Conservation (phyloP, 2,329 filamentous ascomycete species). For the Periconia digitata region DNA sequence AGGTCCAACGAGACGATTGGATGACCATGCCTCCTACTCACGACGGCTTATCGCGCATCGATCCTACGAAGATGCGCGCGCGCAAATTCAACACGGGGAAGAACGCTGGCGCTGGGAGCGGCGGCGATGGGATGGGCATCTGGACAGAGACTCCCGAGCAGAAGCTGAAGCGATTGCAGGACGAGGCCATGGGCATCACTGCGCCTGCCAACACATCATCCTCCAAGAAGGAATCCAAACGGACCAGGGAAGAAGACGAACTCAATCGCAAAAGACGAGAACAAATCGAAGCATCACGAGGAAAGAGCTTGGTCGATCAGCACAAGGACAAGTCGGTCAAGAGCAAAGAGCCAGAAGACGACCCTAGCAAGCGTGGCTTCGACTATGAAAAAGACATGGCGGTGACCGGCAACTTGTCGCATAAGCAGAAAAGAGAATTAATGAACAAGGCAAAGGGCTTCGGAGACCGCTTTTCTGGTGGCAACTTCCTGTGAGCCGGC, state of each 20-base stretch:
- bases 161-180: conserved; percentile 76
- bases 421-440: conserved; percentile 75
- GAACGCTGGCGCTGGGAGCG: conserved; percentile 50
- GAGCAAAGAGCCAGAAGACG: conserved; percentile 73
- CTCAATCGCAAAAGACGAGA: conserved; percentile 57
- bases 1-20: conserved; percentile 71
- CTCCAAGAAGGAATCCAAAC: conserved; percentile 29
- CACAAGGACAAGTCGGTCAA: conserved; percentile 45
- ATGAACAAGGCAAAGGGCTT: conserved; percentile 79
- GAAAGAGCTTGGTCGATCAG: conserved; percentile 50
- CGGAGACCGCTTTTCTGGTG: conserved; percentile 76
- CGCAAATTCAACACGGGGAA: conserved; percentile 80
- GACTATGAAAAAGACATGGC: conserved; percentile 94
- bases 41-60: conserved; percentile 61
- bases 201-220: conserved; percentile 39
- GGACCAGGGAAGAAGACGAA: conserved; percentile 46
- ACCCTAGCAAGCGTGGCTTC: conserved; percentile 86
- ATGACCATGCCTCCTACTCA: conserved; percentile 55
- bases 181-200: conserved; percentile 77
- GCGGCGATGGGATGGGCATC: conserved; percentile 56
- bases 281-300: conserved; percentile 52
- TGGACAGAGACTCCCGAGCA: conserved; percentile 94
- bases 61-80: conserved; percentile 80
- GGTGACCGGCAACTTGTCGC: conserved; percentile 69
- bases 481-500: conserved; percentile 65